Base-by-base conservation (phyloP, 768 basidiomycete species). In the Trichaptum fuscoviolaceum region DNA sequence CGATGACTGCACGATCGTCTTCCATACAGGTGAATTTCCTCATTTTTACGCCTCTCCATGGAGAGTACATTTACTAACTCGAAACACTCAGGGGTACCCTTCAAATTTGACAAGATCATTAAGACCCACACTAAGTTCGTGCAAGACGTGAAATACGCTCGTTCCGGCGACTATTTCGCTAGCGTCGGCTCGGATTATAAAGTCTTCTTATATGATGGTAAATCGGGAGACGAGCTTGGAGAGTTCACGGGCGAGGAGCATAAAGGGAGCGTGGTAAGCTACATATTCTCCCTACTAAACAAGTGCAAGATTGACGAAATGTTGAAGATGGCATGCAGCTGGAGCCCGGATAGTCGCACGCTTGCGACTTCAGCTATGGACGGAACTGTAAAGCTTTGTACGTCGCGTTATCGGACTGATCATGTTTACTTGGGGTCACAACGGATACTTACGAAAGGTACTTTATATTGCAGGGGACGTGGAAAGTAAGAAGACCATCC, bases 61-160 rank as follows among this genome's bases (percentile, higher is more conserved):
- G 30, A 30, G 8, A 30, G 30, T 30, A 8, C 30, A 30, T 30
- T 8, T 8, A 30, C 8, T 30, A 30, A 30, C 30, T 30, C 30
- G 8, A 18, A 9, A 7, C 64, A 3, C 30, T 59, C 64, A 61
- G 91, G 92, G 12, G 87, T 86, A 0, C 96, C 96, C 0, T 99
- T 87, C 83, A 96, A 95, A 76, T 96, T 89, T 69, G 88, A 91
- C 75, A 95, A 93, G 91, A 86, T 88, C 12, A 90, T 97, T 78
- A 89, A 87, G 75, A 90, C 89, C 1, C 96, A 99, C 75, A 90
- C 88, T 17, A 93, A 91, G 75, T 97, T 96, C 72, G 92, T 98
- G 18, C 93, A 96, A 77, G 94, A 96, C 67, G 85, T 98, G 36
- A 85, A 87, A 64, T 98, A 88, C 73, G 83, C 94, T 0, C 87